Percentiles rank a stretch among this genome's conserved stretches.
Conservation (phyloP, 345 rosid species). For the Eucalyptus dawsonii region DNA sequence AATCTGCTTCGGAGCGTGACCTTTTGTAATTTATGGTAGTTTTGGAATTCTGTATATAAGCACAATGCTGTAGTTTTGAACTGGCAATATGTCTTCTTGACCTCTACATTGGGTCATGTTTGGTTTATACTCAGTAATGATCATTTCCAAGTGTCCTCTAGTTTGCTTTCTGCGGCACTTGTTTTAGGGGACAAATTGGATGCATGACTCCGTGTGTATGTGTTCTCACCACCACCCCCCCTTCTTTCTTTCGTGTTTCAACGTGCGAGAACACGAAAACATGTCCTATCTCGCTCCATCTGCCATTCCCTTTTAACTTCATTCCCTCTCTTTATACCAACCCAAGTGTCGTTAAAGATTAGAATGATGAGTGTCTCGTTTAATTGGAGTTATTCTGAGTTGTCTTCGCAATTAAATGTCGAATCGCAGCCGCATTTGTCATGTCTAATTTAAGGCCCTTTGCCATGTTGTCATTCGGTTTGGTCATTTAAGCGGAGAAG, state of each 20-base stretch:
- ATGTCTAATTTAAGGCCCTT: neutral
- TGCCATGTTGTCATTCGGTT: neutral
- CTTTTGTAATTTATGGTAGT: neutral
- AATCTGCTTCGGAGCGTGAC: neutral
- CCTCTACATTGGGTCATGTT: neutral
- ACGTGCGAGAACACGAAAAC: neutral
- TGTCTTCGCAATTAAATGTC: neutral
- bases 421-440: neutral
- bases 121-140: neutral
- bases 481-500: neutral
- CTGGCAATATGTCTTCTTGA: too few species aligned
- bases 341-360: neutral
- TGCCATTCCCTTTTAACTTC: neutral
- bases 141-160: neutral
- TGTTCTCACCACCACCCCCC: rapidly evolving
- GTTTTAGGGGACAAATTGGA: neutral
- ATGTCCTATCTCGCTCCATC: neutral
- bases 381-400: neutral
- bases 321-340: neutral
- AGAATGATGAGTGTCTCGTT: neutral
- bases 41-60: neutral
- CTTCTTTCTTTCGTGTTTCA: neutral
- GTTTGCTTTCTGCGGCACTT: neutral
- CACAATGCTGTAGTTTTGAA: neutral
- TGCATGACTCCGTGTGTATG: neutral